Evolutionary conservation across 352 stramenopile genomes (phyloP), one percentile per base, ranked within the genome.

Genomic region (Phytophthora melonis): DNA sequence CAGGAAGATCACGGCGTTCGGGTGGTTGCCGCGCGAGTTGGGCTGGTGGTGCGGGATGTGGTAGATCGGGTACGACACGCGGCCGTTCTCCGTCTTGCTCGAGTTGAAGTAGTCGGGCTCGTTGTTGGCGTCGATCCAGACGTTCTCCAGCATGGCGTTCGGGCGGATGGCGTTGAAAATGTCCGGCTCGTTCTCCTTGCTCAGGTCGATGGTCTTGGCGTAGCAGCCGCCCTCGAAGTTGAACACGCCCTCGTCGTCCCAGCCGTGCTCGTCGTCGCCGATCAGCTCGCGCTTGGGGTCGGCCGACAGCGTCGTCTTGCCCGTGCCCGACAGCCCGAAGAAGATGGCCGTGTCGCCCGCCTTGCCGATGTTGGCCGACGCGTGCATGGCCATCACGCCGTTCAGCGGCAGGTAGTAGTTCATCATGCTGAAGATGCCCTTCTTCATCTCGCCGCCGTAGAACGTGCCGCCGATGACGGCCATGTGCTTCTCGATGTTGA

Each of bases 201-300:
- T 93, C 65, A 99, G 83, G 75, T 99, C 97, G 83, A 99, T 99
- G n/a, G 97, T 99, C 90, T 99, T 99, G 70, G 98, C 98, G 80
- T 99, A 99, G 87, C 98, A 99, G 34, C 98, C 98, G 73, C 98
- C 98, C 78, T 99, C 98, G 79, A 99, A 99, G 88, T 99, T 99
- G 86, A 99, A 99, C 61, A 99, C 93, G 43, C 97, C 98, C 72
- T 98, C 84, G 66, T 99, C 91, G 74, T 99, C 97, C 97, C 97
- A 99, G 63, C 97, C 97, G 86, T 99, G 97, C 81, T 99, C 98
- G 59, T 94, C 88, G 52, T 94, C 87, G 63, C 87, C 88, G 54
- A 94, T 94, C 25, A 93, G 73, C 58, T 84, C 81, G 36, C 94
- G 83, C 54, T 98, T 82, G 50, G 93, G 92, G 80, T 98, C 93